Percentiles rank a stretch among this genome's conserved stretches.
Conservation (phyloP, 257 asterid species). For the Asclepias syriaca region DNA sequence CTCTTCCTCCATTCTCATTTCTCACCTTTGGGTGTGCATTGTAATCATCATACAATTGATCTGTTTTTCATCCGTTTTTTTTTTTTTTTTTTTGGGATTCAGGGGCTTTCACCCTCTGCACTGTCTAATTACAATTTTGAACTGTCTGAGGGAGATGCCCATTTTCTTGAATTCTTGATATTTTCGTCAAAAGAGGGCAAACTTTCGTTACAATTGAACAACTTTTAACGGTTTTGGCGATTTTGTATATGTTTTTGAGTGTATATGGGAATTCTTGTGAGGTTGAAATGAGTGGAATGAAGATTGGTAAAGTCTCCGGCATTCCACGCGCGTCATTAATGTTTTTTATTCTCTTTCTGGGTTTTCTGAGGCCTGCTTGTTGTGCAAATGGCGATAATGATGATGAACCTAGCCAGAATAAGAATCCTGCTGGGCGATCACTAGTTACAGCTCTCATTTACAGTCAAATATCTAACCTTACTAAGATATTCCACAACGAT, state of each 20-base stretch:
- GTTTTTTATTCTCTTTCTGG: conserved; percentile 40
- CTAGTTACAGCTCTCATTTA: conserved; percentile 67
- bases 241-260: conserved; percentile 31
- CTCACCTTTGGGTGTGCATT: neutral
- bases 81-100: neutral
- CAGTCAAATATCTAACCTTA: conserved; percentile 69
- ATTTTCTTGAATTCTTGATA: conserved; percentile 6
- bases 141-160: conserved; percentile 2
- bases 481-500: conserved; percentile 58
- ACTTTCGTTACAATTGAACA: conserved; percentile 1
- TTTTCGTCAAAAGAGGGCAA: neutral
- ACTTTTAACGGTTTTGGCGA: neutral
- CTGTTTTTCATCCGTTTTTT: neutral
- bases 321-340: conserved; percentile 41
- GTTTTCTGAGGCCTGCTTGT: conserved; percentile 36
- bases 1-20: neutral
- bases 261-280: conserved; percentile 22
- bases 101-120: neutral
- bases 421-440: conserved; percentile 46
- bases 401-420: conserved; percentile 28
- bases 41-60: neutral
- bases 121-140: neutral
- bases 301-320: conserved; percentile 43
- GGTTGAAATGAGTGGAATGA: conserved; percentile 73
- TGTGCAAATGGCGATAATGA: conserved; percentile 57